phyloP scores from a whole-genome alignment of 331 rosid genomes.

The Cydonia oblonga region DNA sequence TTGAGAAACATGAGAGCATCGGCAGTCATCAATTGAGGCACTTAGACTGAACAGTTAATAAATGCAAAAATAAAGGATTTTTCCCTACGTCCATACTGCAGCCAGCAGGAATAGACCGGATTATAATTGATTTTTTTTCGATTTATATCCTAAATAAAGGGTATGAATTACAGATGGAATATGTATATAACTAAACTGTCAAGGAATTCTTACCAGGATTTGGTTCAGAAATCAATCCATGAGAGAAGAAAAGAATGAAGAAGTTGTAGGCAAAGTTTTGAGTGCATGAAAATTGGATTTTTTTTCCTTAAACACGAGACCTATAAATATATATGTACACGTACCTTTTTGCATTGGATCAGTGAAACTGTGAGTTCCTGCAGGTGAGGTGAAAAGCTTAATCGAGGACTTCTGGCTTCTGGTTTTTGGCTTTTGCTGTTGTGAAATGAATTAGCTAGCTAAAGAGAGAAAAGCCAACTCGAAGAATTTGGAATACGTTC shows the following conservation, averaged over 20 bases:
- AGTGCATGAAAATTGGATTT: not conserved
- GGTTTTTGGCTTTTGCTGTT: not conserved
- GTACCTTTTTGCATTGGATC: not conserved
- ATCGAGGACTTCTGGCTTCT: not conserved
- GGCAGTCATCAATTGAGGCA: too few relatives aligned
- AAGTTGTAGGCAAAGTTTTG: not conserved
- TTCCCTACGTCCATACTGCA: not conserved
- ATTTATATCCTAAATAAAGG: not conserved
- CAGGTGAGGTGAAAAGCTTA: not conserved
- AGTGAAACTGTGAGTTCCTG: not conserved
- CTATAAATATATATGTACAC: not conserved
- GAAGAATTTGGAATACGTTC: not conserved
- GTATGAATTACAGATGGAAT: not conserved
- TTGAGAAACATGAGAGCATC: not conserved
- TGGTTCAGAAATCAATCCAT: too few relatives aligned
- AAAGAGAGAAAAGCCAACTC: not conserved
- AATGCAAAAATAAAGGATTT: not conserved
- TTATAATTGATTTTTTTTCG: not conserved
- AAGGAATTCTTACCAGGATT: not conserved
- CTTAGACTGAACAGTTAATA: too few relatives aligned
- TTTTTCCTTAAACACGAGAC: not conserved
- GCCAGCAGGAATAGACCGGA: not conserved
- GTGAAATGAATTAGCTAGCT: not conserved
- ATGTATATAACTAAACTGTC: not conserved
- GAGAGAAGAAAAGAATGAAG: not conserved